Base-by-base conservation (phyloP, 2,329 filamentous ascomycete genomes). In the Neonectria ditissima region DNA sequence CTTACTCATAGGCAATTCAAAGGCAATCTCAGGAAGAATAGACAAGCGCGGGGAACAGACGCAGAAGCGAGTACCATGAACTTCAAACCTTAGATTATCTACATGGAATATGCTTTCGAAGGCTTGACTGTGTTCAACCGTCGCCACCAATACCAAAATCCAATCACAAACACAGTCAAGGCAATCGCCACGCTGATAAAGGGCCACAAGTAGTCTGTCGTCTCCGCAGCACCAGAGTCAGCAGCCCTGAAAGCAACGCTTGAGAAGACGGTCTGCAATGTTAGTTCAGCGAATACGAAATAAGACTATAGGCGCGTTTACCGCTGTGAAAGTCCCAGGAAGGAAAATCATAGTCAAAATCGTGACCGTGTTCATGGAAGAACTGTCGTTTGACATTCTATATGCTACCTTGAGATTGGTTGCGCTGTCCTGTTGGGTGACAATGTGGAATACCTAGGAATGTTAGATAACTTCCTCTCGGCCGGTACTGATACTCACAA, bases 241-340 rank as follows among this genome's bases (percentile, higher is more conserved):
- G 41, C 16, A 44, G 53, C 13, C 18, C 53, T 34, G 28, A 55
- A 55, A 10, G 53, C 53, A 24, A 47, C 53, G 11, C 53, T 55
- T 22, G 53, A 55, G 41, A 55, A 55, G 26, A 55, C 11, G 14
- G 53, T 55, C 53, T 55, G 26, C 18, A 24, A 47, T 34, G 26
- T 28, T 28, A 6, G 9, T 37, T 44, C 10, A 45, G 24, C 6
- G 22, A 37, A 28, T 18, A n/a, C n/a, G n/a, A n/a, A n/a, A n/a
- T n/a, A n/a, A n/a, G n/a, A n/a, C n/a, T n/a, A n/a, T n/a, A n/a
- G n/a, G n/a, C n/a, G n/a, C n/a, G n/a, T n/a, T n/a, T n/a, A n/a
- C n/a, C n/a, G n/a, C n/a, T 13, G 54, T 24, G 16, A 59, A 53
- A 2, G 56, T 53, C 5, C 48, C 39, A 16, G 39, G 39, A 9